Evolutionary conservation across 2,329 filamentous ascomycete genomes (phyloP), one percentile per base, ranked within the genome.

Genomic region (Apiospora kogelbergensis): DNA sequence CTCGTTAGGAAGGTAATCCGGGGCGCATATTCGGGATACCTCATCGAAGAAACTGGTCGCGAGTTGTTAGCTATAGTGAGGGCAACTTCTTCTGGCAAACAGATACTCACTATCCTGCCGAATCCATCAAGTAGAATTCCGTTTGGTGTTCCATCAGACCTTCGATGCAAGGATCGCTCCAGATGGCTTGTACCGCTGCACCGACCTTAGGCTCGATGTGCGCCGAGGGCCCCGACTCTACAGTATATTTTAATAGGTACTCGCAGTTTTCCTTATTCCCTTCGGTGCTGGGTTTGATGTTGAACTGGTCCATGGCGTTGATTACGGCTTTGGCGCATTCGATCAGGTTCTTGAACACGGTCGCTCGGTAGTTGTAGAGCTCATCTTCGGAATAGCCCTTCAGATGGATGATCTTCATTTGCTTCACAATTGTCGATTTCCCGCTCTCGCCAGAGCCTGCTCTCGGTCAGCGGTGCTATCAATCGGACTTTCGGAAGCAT

Each of bases 361-460:
- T 98, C 71, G 97, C 89, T 70, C 96, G 92, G 84, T 98, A 98
- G 79, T 97, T 91, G 76, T 92, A 92, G 65, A 98, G 87, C 81
- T 99, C 96, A 76, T 98, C 95, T 74, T 94, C 90, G 13, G 93
- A 95, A 82, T 99, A 99, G 71, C 96, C 96, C 83, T 98, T 97
- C 77, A 98, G 92, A 79, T 99, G 96, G 78, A 99, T 98, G 76
- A 99, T 99, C 84, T 98, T 99, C 96, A 99, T 99, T 86, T 99
- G 96, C 83, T 99, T 99, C 75, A 99, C 96, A 76, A 99, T 98
- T 11, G 96, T 99, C 69, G 96, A 98, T 83, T 99, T 99, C 74
- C 96, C 96, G 82, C 95, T 98, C 84, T 99, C 96, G 73, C 96
- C 96, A 73, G 96, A 98, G 73, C 96, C 96, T 98, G 80, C 73